phyloP scores from a whole-genome alignment of 2,329 filamentous ascomycete species.

The Xylariaceae sp. region DNA sequence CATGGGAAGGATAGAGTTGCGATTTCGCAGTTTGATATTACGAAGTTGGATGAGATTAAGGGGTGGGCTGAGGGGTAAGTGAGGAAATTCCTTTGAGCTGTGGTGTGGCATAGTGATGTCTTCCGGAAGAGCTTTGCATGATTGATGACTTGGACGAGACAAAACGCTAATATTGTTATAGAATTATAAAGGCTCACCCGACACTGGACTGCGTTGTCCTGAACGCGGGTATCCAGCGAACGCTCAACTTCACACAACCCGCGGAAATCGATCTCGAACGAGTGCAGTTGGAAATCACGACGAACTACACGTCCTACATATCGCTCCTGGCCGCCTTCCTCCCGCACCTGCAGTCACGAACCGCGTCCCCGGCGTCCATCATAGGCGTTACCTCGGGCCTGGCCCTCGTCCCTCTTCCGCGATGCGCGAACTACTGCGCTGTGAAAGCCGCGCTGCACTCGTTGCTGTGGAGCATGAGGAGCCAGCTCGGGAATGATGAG shows the following conservation, averaged over 20 bases:
- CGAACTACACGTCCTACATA: slow-evolving; percentile 46
- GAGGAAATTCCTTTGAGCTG: background rate
- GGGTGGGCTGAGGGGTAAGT: slow-evolving; percentile 38
- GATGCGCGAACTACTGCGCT: slow-evolving; percentile 48
- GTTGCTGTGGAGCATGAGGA: slow-evolving; percentile 41
- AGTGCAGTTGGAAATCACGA: slow-evolving; percentile 41
- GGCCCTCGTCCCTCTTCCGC: slow-evolving; percentile 42
- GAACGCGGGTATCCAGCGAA: slow-evolving; percentile 53
- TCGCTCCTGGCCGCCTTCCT: slow-evolving; percentile 43
- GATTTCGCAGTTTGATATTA: slow-evolving; percentile 42
- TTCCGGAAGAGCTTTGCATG: too few relatives aligned
- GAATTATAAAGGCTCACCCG: slow-evolving; percentile 38
- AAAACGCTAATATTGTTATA: slow-evolving; percentile 8
- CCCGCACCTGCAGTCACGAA: slow-evolving; percentile 36
- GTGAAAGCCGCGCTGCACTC: slow-evolving; percentile 51
- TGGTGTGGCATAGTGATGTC: background rate
- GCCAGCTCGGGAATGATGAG: slow-evolving; percentile 34
- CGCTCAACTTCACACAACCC: slow-evolving; percentile 44
- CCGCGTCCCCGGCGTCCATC: slow-evolving; percentile 23
- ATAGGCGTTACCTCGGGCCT: slow-evolving; percentile 41
- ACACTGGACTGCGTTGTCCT: slow-evolving; percentile 54
- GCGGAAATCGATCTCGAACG: slow-evolving; percentile 30
- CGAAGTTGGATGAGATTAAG: slow-evolving; percentile 36
- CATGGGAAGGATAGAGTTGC: slow-evolving; percentile 42
- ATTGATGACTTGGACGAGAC: too few relatives aligned